Percentiles rank a stretch among this genome's conserved stretches.
phyloP scores from a whole-genome alignment of 2,329 filamentous ascomycete genomes.

The Colletotrichum zoysiae region DNA sequence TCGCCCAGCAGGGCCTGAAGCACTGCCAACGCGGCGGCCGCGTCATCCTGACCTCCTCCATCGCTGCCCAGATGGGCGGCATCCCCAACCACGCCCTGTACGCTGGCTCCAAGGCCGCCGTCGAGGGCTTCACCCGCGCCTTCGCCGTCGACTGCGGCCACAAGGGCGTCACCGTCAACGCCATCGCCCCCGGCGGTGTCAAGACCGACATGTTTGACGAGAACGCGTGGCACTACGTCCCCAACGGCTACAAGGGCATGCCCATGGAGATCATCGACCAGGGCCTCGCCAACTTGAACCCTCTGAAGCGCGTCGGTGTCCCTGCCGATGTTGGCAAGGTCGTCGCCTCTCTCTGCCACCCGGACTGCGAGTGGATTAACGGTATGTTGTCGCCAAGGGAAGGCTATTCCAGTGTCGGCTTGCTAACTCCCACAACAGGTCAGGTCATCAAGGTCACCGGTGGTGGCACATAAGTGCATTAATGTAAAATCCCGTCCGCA shows the following conservation, averaged over 20 bases:
- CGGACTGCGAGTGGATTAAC: slow-evolving; percentile 75
- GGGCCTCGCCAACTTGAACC: slow-evolving; percentile 68
- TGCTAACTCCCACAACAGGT: slow-evolving; percentile 58
- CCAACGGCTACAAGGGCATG: slow-evolving; percentile 66
- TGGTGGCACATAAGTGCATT: slow-evolving; percentile 44
- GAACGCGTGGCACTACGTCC: slow-evolving; percentile 76
- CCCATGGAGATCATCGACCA: slow-evolving; percentile 65
- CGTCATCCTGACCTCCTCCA: slow-evolving; percentile 79
- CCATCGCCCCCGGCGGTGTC: slow-evolving; percentile 78
- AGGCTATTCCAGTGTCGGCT: slow-evolving; percentile 62
- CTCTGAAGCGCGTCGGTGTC: slow-evolving; percentile 69
- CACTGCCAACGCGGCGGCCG: slow-evolving; percentile 77
- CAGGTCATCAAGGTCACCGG: slow-evolving; percentile 57
- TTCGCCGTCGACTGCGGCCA: slow-evolving; percentile 79
- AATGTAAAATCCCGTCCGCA: neutral
- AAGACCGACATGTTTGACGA: slow-evolving; percentile 83
- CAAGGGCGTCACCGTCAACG: slow-evolving; percentile 78
- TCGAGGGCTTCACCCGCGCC: slow-evolving; percentile 78
- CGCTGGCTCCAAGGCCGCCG: slow-evolving; percentile 78
- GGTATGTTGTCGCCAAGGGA: slow-evolving; percentile 56
- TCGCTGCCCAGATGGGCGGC: slow-evolving; percentile 74
- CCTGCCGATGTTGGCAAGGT: slow-evolving; percentile 71
- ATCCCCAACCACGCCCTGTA: slow-evolving; percentile 79
- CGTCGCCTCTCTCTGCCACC: slow-evolving; percentile 66
- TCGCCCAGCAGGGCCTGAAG: slow-evolving; percentile 80